Base-by-base conservation (phyloP, 2,329 filamentous ascomycete genomes). In the Colletotrichum tabaci region DNA sequence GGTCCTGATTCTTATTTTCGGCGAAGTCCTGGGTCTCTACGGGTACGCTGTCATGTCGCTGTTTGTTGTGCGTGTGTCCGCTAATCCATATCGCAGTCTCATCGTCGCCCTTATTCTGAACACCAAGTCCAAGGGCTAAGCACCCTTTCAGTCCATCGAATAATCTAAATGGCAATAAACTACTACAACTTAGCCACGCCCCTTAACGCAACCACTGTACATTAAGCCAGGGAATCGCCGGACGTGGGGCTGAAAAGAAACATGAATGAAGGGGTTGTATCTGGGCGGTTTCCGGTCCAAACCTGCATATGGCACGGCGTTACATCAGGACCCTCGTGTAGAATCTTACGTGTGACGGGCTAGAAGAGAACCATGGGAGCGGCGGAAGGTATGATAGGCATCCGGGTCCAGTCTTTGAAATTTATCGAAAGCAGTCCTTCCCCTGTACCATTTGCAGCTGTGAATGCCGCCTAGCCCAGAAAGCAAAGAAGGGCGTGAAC, bases 1-100 rank as follows among this genome's bases (percentile, higher is more conserved):
- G 96, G 96, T 99, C 57, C 85, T 99, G 78, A 98, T 98, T 77
- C 89, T 98, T 74, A 99, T 99, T 89, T 99, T 99, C 81, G 96
- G 94, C 68, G 96, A 99, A 87, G 96, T 99, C 21, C 82, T 99
- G 80, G 96, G 96, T 82, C 91, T 99, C 42, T 99, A 99, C 79
- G 96, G 96, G 94, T 98, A 87, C 76, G 81, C n/a, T 10, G 15
- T 15, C 40, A 6, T 23, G 15, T 30, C 8, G 15, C 23, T 23
- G n/a, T 42, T 13, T 23, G 40, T 40, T 6, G 18, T 38, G 12
- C 18, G 15, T 26, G 12, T 13, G 12, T 18, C 40, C 3, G 26
- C 49, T 49, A 15, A 47, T 16, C n/a, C 18, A 7, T 4, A 16
- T 44, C 30, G 50, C 76, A 97, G 94, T 56, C 90, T 98, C 75